These are phyloP conservation scores for Parafenestella ontariensis DNA, from an alignment of 2,329 filamentous ascomycete genomes.

Conservation along the genomic window DNA sequence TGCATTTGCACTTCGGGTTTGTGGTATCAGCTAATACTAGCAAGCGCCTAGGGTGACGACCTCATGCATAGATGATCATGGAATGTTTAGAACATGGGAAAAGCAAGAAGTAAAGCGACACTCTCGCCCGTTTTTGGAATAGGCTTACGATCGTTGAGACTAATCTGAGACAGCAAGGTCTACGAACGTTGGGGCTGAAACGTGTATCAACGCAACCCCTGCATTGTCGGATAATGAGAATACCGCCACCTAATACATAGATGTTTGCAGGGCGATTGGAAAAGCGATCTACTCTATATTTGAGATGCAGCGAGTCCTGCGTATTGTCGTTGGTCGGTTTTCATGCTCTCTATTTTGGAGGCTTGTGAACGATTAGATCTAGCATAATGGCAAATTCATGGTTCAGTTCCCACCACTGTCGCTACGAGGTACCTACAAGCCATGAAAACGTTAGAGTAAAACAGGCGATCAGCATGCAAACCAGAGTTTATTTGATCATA, in stretches of 20 bases:
- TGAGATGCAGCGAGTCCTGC: too few species aligned
- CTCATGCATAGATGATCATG: conserved; percentile 7
- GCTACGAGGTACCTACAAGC: too few species aligned
- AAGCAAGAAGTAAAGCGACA: not conserved
- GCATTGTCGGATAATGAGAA: not conserved
- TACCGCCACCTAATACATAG: not conserved
- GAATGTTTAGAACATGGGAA: not conserved
- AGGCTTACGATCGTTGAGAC: conserved; percentile 14
- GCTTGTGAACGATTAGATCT: too few species aligned
- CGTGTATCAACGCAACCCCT: not conserved
- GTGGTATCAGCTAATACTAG: conserved; percentile 1
- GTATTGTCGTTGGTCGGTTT: too few species aligned
- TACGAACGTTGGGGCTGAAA: conserved; percentile 20
- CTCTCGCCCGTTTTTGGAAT: not conserved
- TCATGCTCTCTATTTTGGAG: too few species aligned
- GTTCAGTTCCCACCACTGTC: too few species aligned
- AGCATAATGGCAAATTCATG: too few species aligned
- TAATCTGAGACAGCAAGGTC: conserved; percentile 19
- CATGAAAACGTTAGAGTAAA: too few species aligned
- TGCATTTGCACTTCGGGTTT: not conserved
- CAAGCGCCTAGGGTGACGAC: not conserved
- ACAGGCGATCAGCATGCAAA: too few species aligned
- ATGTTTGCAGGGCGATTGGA: too few species aligned
- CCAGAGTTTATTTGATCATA: too few species aligned
- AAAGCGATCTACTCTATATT: too few species aligned